Evolutionary conservation across 331 rosid species (phyloP), one percentile per base, ranked within the genome.

Genomic region (Saraca asoca): DNA sequence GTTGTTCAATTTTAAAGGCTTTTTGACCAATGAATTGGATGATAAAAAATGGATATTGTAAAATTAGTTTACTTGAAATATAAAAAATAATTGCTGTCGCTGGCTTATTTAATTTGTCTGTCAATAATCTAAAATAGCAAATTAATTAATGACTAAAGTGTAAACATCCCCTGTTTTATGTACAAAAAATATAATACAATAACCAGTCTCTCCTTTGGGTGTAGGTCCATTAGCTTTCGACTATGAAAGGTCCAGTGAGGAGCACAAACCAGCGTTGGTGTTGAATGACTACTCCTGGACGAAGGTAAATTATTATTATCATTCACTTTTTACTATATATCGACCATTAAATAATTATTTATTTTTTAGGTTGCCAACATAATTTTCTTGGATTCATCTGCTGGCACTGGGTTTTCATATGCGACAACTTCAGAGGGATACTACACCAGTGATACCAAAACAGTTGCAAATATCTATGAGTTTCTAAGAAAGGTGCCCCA

Each of bases 361-460:
- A 18, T 14, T 35, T 61, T 31, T 0, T 64, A 79, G 90, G 70
- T 49, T 64, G 79, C 79, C 37, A 82, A 68, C 72, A 66, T 82
- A 49, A 33, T 82, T 14, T 85, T 71, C 64, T 12, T 82, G 63
- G 91, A 80, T 51, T 74, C 79, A 18, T 83, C 91, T 0, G 87
- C 72, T 9, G 87, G 85, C 0, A 70, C 83, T 44, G 91, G 87
- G 37, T 85, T 85, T 64, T 85, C 87, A 6, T 85, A 85, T 70
- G 75, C 77, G 12, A 29, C 81, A 79, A 62, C 66, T 31, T 15
- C 46, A 48, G 7, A 19, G 16, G 76, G 50, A 71, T 71, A 71
- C 70, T 51, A 42, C 49, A 62, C 48, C 11, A 62, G 64, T 51
- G 76, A 52, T 58, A 31, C 64, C 31, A 29, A 62, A 62, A 41